Conservation (phyloP, 176 grass and related monocot genomes). For the Phoenix roebelenii region DNA sequence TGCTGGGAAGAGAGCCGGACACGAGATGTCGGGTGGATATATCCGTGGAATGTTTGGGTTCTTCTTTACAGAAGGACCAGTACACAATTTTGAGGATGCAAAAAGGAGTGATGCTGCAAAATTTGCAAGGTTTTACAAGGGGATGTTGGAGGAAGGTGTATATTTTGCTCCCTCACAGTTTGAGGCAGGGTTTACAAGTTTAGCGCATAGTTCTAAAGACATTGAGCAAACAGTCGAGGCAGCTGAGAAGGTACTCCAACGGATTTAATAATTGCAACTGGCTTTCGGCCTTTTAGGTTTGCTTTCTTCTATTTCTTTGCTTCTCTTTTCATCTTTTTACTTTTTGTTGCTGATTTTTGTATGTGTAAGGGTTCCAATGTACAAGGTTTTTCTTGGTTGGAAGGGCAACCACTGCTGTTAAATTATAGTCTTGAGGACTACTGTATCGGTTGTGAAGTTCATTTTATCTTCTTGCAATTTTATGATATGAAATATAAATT, state of each 20-base stretch:
- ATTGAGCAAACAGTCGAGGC: constrained; percentile 70
- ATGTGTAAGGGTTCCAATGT: no score
- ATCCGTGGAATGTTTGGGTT: constrained; percentile 91
- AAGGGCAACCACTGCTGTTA: no score
- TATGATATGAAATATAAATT: no score
- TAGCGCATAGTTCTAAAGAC: constrained; percentile 74
- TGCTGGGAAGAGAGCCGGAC: constrained; percentile 51
- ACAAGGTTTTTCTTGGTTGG: no score
- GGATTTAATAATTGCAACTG: constrained; percentile 18
- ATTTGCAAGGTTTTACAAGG: constrained; percentile 79
- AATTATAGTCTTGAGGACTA: no score
- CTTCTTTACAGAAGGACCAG: constrained; percentile 68
- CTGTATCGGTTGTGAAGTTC: no score
- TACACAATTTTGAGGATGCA: constrained; percentile 75
- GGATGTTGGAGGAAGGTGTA: constrained; percentile 95
- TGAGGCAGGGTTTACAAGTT: constrained; percentile 91
- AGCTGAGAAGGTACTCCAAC: constrained; percentile 69
- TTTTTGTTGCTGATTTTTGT: no score
- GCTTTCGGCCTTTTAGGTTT: no score
- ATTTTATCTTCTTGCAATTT: no score
- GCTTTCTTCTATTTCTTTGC: no score
- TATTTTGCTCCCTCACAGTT: constrained; percentile 92
- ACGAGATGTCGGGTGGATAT: constrained; percentile 90
- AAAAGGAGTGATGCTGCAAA: constrained; percentile 84
- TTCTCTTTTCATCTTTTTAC: no score